These are phyloP conservation scores for Trichoderma citrinoviride DNA, from an alignment of 2,329 filamentous ascomycete genomes.

Conservation along the genomic window DNA sequence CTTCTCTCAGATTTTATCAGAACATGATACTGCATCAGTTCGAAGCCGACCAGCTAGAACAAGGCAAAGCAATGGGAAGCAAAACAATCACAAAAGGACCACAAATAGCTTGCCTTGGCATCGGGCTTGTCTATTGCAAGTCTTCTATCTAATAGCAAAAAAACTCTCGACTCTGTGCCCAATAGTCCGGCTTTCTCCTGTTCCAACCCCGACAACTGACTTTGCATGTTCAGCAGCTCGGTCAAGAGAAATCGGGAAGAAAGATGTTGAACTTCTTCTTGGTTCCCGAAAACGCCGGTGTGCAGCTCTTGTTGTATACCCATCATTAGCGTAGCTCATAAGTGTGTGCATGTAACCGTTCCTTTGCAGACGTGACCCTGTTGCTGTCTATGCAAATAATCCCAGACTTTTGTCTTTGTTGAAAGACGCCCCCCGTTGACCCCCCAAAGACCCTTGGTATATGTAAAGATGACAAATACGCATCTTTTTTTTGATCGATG, in stretches of 20 bases:
- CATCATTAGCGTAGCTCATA: conserved; percentile 40
- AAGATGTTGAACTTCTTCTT: conserved; percentile 51
- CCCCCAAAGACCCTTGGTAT: conserved; percentile 32
- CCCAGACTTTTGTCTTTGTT: conserved; percentile 43
- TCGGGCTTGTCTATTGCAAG: conserved; percentile 18
- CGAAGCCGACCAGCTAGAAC: neutral
- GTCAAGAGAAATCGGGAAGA: conserved; percentile 44
- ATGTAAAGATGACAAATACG: conserved; percentile 27
- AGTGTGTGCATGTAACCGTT: conserved; percentile 40
- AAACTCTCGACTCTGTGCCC: conserved; percentile 3
- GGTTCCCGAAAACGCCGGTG: conserved; percentile 43
- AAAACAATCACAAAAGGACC: neutral
- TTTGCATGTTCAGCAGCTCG: conserved; percentile 36
- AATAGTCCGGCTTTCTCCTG: conserved; percentile 14
- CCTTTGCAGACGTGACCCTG: conserved; percentile 31
- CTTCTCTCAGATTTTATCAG: no score
- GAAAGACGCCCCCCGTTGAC: conserved; percentile 43
- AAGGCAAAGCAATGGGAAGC: no score
- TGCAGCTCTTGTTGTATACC: conserved; percentile 34
- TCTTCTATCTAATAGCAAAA: conserved; percentile 12
- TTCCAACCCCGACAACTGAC: conserved; percentile 30
- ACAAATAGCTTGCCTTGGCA: neutral
- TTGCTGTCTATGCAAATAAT: conserved; percentile 41
- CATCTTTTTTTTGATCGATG: conserved; percentile 2
- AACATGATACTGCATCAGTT: no score